phyloP scores from a whole-genome alignment of 2,329 filamentous ascomycete species.

The Lachnellula occidentalis region DNA sequence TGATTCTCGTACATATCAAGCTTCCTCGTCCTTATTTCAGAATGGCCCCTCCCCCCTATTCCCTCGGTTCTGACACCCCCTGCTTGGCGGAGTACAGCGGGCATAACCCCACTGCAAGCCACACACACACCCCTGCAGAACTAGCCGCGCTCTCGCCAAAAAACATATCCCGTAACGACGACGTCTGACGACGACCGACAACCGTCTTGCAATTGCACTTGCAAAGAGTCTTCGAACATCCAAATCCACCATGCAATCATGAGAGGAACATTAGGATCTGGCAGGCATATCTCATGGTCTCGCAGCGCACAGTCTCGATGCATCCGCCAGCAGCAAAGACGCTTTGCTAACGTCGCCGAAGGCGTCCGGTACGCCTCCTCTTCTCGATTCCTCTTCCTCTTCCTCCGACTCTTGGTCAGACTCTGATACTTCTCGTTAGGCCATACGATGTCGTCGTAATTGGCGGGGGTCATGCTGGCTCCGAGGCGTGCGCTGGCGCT shows the following conservation, averaged over 20 bases:
- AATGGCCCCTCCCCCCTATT: background rate
- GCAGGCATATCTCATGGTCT: slow-evolving; percentile 6
- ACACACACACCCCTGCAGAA: background rate
- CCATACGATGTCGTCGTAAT: slow-evolving; percentile 88
- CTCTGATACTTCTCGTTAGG: slow-evolving; percentile 13
- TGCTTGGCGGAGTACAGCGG: background rate
- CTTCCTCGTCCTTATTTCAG: background rate
- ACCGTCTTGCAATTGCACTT: no score
- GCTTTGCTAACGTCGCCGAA: slow-evolving; percentile 19
- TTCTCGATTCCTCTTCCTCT: background rate
- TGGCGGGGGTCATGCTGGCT: slow-evolving; percentile 90
- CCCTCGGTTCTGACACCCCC: background rate
- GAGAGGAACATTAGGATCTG: slow-evolving; percentile 15
- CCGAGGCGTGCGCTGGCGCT: slow-evolving; percentile 87
- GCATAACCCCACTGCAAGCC: background rate
- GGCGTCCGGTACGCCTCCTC: slow-evolving; percentile 14
- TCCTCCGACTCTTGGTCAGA: background rate
- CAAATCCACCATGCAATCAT: slow-evolving; percentile 22
- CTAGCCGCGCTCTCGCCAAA: background rate
- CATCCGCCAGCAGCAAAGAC: slow-evolving; percentile 12
- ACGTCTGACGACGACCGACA: background rate
- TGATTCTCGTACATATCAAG: background rate
- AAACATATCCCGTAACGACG: background rate
- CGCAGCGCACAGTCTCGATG: slow-evolving; percentile 2
- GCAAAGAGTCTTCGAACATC: background rate